Base-by-base conservation (phyloP, 2,329 filamentous ascomycete species). In the Hypomyces perniciosus region DNA sequence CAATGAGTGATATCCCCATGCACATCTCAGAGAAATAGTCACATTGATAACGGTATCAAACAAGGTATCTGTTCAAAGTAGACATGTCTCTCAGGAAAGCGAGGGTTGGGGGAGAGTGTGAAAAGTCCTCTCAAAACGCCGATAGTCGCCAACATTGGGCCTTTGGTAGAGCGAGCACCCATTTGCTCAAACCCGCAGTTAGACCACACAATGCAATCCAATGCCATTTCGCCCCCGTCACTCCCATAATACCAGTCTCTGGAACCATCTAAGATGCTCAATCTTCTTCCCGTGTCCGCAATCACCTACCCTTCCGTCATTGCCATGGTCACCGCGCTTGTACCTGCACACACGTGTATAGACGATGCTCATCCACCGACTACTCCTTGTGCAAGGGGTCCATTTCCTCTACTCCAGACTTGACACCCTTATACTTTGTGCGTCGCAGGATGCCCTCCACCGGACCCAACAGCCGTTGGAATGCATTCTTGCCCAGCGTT, bases 391-490 rank as follows among this genome's bases (percentile, higher is more conserved):
- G 75, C 59, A 88, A 72, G 27, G 85, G 85, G 64, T 88, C 85
- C 65, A 86, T 76, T 59, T 83, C 79, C 65, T 86, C 81, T 6
- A 84, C 81, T 5, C 81, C 80, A 26, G 78, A 76, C 66, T 76
- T 78, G 59, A 82, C 75, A 28, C 76, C 77, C 54, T 78, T 73
- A 59, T 85, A 85, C 63, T 77, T 76, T 43, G 80, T 89, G 63
- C 93, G 81, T 68, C 93, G 80, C 88, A 99, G 90, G 66, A 97
- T 95, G 54, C 90, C 85, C 70, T 96, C 90, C 29, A 97, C 91
- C 1, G 92, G 91, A 2, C 93, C 93, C 33, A 99, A 75, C 61
- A 99, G 74, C 59, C 93, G 80, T 74, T 96, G 92, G 72, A 99
- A 99, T 5, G 92, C 93, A 61, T 90, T 89, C 71, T 96, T 95